Evolutionary conservation across 2,329 filamentous ascomycete species (phyloP).

Genomic region (Aspergillus sp.): DNA sequence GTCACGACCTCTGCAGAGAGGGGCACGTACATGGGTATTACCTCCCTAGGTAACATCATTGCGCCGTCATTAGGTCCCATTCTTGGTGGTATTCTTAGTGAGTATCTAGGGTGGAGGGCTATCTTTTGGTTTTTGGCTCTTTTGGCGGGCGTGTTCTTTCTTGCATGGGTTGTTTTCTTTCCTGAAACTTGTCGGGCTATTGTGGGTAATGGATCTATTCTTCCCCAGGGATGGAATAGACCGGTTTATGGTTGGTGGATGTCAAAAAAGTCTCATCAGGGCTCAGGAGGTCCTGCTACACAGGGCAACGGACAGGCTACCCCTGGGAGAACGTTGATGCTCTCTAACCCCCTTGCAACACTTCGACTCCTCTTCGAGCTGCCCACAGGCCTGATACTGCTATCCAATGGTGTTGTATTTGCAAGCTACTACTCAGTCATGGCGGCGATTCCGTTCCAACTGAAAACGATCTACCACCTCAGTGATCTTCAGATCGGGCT

Average conservation of each 20-base stretch:
- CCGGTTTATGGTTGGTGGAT: constrained; percentile 12
- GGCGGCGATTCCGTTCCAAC: constrained; percentile 38
- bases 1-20: constrained; percentile 40
- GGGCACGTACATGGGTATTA: constrained; percentile 41
- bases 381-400: constrained; percentile 36
- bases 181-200: constrained; percentile 50
- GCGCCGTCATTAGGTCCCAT: constrained; percentile 56
- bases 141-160: constrained; percentile 46
- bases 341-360: constrained; percentile 39
- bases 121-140: constrained; percentile 70
- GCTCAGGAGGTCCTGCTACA: neutral
- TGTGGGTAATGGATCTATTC: constrained; percentile 36
- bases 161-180: constrained; percentile 55
- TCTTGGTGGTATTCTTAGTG: constrained; percentile 64
- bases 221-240: constrained; percentile 25
- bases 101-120: constrained; percentile 61
- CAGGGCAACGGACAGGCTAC: neutral
- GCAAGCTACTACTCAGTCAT: constrained; percentile 43
- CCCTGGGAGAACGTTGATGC: constrained; percentile 18
- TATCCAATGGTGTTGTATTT: constrained; percentile 37
- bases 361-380: constrained; percentile 33
- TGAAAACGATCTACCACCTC: constrained; percentile 36
- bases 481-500: constrained; percentile 42
- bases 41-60: constrained; percentile 31
- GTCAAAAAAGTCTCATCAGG: neutral